Conservation (phyloP, 495 filamentous ascomycete species). For the Lasiosphaeriaceae sp. region DNA sequence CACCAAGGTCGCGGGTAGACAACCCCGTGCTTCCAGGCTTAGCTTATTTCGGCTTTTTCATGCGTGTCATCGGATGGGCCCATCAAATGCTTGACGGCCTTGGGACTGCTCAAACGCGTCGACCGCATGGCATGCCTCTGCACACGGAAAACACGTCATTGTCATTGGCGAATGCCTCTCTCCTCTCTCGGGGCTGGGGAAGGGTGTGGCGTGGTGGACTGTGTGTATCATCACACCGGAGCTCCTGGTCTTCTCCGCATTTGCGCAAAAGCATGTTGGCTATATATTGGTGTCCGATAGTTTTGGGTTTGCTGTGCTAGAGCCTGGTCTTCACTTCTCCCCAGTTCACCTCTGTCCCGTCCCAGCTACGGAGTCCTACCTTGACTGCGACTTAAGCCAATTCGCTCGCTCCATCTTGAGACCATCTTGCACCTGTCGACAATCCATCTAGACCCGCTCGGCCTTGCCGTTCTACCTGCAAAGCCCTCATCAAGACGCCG, state of each 20-base stretch:
- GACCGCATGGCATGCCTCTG: conserved; percentile 6
- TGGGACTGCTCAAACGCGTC: conserved; percentile 12
- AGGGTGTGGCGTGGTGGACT: neutral
- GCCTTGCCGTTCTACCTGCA: neutral
- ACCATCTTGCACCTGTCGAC: neutral
- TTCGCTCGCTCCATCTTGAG: neutral
- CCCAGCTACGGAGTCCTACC: neutral
- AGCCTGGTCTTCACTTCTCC: neutral
- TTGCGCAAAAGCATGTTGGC: conserved; percentile 25
- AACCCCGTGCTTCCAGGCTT: conserved; percentile 10
- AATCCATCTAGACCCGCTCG: neutral
- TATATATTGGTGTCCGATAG: conserved; percentile 15
- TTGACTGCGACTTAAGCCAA: neutral
- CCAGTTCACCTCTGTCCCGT: neutral
- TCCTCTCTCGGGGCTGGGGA: neutral
- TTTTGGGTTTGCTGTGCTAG: neutral
- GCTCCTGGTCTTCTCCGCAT: conserved; percentile 24
- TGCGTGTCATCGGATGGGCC: conserved; percentile 23
- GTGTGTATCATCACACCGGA: conserved; percentile 11
- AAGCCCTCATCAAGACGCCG: neutral
- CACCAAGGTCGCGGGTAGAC: conserved; percentile 1
- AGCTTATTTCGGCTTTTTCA: conserved; percentile 11
- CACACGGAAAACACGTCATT: conserved; percentile 18
- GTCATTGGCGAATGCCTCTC: conserved; percentile 29
- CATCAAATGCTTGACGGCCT: conserved; percentile 13